Base-by-base conservation (phyloP, 2,329 filamentous ascomycete genomes). In the Pezicula radicicola region DNA sequence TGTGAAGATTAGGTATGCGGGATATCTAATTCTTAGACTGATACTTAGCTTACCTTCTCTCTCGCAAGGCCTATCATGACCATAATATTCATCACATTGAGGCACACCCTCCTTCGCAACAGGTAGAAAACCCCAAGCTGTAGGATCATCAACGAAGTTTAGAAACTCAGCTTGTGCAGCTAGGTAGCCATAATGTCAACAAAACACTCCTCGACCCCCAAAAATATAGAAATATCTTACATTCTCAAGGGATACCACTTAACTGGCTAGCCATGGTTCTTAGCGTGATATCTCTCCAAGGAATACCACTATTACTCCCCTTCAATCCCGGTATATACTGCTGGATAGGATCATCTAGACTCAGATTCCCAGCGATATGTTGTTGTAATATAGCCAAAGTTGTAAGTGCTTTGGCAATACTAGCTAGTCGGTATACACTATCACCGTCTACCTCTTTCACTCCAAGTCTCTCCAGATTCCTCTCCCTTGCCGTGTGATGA, bases 281-380 rank as follows among this genome's bases (percentile, higher is more conserved):
- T 12, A 66, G 49, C 1, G 63, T 63, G 41, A 66, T 65, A 25
- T 60, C 55, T 12, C 58, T 52, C 63, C 63, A 66, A 8, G 48
- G 49, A 6, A 64, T 58, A 27, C 41, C 21, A 21, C 21, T 5
- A 21, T 21, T 21, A 30, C 28, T 30, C 6, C 41, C 43, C 7
- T 61, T 46, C 9, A 46, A 45, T 16, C 13, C 21, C 5, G 59
- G 47, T 2, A 66, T 41, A 46, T 63, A 66, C 21, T 55, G 55
- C 2, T 55, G 51, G 12, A 64, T 53, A 4, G 58, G 42, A 43
- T 64, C 60, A n/a, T 66, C 63, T 13, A 66, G 57, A 25, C 55
- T 54, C 16, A 66, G 48, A 6, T 61, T 63, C 2, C 62, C 63
- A 1, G 55, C 60, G 3, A 52, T 60, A 41, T 66, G 58, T 25